These are phyloP conservation scores for Coffea humblotiana DNA, from an alignment of 305 asterid genomes.

Conservation along the genomic window DNA sequence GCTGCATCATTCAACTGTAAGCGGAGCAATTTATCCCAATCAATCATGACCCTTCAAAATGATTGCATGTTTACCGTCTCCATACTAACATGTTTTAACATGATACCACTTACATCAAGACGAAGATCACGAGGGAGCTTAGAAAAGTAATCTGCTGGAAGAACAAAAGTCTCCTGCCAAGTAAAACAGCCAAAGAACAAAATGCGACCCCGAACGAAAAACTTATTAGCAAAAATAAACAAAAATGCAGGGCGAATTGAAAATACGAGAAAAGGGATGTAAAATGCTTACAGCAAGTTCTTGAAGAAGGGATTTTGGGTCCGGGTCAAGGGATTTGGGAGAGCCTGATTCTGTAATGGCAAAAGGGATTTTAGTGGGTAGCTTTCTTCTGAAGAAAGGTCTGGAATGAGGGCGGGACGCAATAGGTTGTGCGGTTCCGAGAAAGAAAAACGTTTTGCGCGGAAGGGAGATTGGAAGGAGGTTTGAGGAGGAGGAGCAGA, in stretches of 20 bases:
- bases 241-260: background rate
- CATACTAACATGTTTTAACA: background rate
- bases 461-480: constrained; percentile 32
- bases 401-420: constrained; percentile 30
- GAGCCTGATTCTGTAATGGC: constrained; percentile 77
- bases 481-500: constrained; percentile 37
- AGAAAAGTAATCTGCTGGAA: constrained; percentile 72
- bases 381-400: constrained; percentile 29
- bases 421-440: constrained; percentile 27
- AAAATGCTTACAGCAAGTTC: constrained; percentile 56
- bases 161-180: constrained; percentile 69
- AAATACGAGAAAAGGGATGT: background rate
- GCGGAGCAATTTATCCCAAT: constrained; percentile 9
- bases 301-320: constrained; percentile 59
- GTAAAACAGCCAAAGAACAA: background rate
- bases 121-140: constrained; percentile 88
- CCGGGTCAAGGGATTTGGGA: constrained; percentile 58
- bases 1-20: constrained; percentile 95
- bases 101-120: constrained; percentile 60
- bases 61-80: background rate
- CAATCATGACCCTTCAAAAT: background rate
- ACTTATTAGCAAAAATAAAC: background rate
- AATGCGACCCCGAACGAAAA: background rate
- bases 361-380: constrained; percentile 33
- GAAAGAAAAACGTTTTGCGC: constrained; percentile 21